phyloP scores from a whole-genome alignment of 1,284 basidiomycete genomes.

The Bondarzewia mesenterica region DNA sequence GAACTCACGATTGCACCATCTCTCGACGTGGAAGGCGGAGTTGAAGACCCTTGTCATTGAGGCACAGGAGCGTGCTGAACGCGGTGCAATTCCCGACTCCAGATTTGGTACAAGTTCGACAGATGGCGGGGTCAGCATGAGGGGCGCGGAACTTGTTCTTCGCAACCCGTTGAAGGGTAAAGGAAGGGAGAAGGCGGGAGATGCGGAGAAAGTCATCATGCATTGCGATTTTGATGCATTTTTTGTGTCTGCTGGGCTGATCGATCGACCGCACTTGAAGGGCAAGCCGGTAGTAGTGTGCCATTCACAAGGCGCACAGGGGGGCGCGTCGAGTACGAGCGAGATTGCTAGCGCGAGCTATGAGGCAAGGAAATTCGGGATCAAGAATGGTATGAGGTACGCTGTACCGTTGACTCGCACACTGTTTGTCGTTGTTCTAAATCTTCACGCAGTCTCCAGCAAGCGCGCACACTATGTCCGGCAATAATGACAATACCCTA shows the following conservation, averaged over 20 bases:
- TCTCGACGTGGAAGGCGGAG: conserved; percentile 91
- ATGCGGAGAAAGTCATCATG: conserved; percentile 68
- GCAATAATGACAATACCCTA: conserved; percentile 80
- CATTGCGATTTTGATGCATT: conserved; percentile 98
- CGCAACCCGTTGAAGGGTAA: conserved; percentile 42
- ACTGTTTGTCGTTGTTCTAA: not conserved
- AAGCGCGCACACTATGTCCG: conserved; percentile 76
- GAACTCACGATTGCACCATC: conserved; percentile 86
- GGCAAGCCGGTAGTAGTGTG: conserved; percentile 92
- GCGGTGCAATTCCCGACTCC: conserved; percentile 19
- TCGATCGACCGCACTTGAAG: conserved; percentile 68
- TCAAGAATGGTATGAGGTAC: conserved; percentile 92
- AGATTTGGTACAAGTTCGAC: not conserved
- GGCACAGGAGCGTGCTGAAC: conserved; percentile 67
- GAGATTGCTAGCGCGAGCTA: conserved; percentile 96
- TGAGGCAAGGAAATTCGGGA: conserved; percentile 82
- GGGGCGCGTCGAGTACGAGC: conserved; percentile 71
- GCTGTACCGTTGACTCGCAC: conserved; percentile 10
- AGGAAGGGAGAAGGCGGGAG: conserved; percentile 38
- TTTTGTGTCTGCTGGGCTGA: conserved; percentile 87
- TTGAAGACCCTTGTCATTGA: conserved; percentile 75
- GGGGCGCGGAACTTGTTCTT: conserved; percentile 42
- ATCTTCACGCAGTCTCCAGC: conserved; percentile 53
- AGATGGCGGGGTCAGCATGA: conserved; percentile 43
- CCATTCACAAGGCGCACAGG: conserved; percentile 75